phyloP scores from a whole-genome alignment of 352 stramenopile genomes.

The Globisporangium rhizosaccharum region DNA sequence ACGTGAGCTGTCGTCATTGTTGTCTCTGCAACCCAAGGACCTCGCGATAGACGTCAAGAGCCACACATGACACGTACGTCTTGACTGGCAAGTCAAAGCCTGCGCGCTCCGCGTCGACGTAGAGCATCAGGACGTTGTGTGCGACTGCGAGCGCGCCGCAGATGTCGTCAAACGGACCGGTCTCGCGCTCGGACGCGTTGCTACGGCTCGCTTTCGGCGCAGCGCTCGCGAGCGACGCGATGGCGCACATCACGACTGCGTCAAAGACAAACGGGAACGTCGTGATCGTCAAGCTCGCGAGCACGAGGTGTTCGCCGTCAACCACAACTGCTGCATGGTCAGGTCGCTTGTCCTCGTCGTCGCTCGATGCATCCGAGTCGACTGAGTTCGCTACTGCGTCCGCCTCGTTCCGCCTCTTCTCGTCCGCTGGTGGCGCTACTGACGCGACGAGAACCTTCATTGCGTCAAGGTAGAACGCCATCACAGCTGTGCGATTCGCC shows the following conservation, averaged over 20 bases:
- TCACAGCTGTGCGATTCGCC: conserved; percentile 20
- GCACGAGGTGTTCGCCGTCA: conserved; percentile 51
- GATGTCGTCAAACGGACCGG: conserved; percentile 36
- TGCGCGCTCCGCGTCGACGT: conserved; percentile 37
- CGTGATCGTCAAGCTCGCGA: conserved; percentile 61
- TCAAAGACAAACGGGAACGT: conserved; percentile 63
- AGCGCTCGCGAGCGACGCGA: conserved; percentile 41
- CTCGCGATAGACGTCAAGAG: no score
- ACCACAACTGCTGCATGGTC: conserved; percentile 16
- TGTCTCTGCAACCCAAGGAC: neutral
- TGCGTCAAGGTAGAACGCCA: conserved; percentile 43
- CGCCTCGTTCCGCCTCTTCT: conserved; percentile 10
- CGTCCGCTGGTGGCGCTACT: neutral
- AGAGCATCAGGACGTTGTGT: conserved; percentile 37
- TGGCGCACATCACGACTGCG: conserved; percentile 38
- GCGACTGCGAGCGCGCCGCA: conserved; percentile 32
- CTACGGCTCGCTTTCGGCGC: conserved; percentile 20
- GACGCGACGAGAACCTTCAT: conserved; percentile 38
- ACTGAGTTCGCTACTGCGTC: conserved; percentile 12
- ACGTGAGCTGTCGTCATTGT: no score
- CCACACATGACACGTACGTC: conserved; percentile 17
- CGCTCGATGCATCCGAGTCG: conserved; percentile 6
- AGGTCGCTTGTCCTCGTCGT: conserved; percentile 14
- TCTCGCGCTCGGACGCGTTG: conserved; percentile 1
- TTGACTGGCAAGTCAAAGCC: conserved; percentile 52